Evolutionary conservation across 2,329 filamentous ascomycete genomes (phyloP).

Genomic region (Penicillium capsulatum): DNA sequence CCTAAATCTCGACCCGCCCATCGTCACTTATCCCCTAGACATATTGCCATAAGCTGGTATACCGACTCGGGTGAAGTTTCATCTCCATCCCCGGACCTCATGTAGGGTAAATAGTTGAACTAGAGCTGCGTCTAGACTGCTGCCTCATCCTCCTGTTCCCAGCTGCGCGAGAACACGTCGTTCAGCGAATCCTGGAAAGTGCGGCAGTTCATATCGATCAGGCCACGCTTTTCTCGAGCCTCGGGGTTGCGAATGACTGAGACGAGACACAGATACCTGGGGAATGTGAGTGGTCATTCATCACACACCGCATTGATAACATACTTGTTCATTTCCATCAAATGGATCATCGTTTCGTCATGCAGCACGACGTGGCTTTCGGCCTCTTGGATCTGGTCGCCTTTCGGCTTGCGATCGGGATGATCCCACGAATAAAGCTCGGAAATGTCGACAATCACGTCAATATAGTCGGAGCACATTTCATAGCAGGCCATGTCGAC

Average conservation of each 20-base stretch:
- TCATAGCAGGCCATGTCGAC: conserved; percentile 96
- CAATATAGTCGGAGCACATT: conserved; percentile 97
- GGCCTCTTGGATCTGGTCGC: conserved; percentile 50
- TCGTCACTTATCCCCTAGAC: no score
- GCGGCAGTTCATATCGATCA: conserved; percentile 64
- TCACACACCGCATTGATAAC: no score
- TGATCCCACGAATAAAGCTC: conserved; percentile 83
- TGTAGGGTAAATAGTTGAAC: no score
- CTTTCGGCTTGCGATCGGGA: conserved; percentile 38
- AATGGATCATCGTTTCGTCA: conserved; percentile 59
- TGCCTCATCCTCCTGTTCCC: conserved; percentile 40
- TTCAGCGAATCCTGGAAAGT: conserved; percentile 60
- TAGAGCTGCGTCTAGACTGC: not conserved
- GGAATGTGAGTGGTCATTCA: no score
- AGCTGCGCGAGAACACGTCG: conserved; percentile 55
- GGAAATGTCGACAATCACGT: conserved; percentile 94
- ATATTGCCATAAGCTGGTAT: no score
- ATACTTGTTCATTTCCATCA: conserved; percentile 64
- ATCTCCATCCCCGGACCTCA: no score
- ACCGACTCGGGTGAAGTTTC: no score
- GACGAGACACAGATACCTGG: conserved; percentile 60
- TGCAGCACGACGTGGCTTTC: conserved; percentile 62
- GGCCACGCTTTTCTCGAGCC: conserved; percentile 58
- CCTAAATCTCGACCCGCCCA: no score
- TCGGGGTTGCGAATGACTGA: conserved; percentile 63